Base-by-base conservation (phyloP, 2,329 filamentous ascomycete genomes). In the Orbilia blumenaviensis region DNA sequence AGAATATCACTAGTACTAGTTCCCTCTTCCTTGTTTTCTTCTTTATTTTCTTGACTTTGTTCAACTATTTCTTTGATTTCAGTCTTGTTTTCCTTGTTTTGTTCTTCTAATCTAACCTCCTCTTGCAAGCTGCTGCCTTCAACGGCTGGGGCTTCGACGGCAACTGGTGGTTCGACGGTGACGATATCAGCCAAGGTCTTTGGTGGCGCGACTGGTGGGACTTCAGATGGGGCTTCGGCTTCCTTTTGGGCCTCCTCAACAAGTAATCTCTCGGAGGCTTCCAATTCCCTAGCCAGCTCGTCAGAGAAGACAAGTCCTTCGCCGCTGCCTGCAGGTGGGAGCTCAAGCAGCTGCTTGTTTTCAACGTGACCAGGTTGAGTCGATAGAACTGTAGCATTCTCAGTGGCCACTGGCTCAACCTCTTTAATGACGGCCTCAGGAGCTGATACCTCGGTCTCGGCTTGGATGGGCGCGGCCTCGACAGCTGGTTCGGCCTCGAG, bases 281-380 rank as follows among this genome's bases (percentile, higher is more conserved):
- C 71, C 12, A 75, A 32, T 52, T 75, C 71, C 16, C 38, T 56
- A n/a, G 71, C 71, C 18, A 75, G 42, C 27, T 75, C 71, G 3
- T 75, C 71, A 9, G 71, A 75, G 38, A 75, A 75, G 27, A 75
- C 71, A 6, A 75, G 63, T 9, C 71, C 71, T 48, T 75, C 71
- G n/a, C 71, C 71, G 12, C 71, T 75, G 3, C 38, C 63, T 8
- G 71, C 71, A 29, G 71, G 63, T 25, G 71, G 71, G 14, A 75
- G 71, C 46, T 67, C 56, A 23, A 75, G 52, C n/a, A 75, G 71
- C 14, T 75, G 63, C n/a, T 21, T n/a, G n/a, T 41, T 36, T 14
- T 34, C 36, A 16, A 63, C 63, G 41, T 68, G 63, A 32, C 71
- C 71, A 7, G 71, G 71, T 32, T 75, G 71, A 27, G 63, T 56